Evolutionary conservation across 2,329 filamentous ascomycete species (phyloP), one percentile per base, ranked within the genome.

Genomic region (Pleomassaria siparia): DNA sequence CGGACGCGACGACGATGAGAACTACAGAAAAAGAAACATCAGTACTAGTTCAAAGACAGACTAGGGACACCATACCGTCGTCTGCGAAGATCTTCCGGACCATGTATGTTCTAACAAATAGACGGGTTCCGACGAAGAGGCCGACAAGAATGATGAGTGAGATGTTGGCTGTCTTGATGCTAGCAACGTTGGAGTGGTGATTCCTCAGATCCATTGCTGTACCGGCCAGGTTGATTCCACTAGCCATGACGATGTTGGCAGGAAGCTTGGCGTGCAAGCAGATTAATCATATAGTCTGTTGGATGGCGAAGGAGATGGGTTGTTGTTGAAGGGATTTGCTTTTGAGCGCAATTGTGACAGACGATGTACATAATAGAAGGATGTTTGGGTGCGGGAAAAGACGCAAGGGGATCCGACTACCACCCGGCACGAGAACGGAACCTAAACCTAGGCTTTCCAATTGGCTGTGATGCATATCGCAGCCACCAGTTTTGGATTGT

Each of bases 21-120:
- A 63, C 63, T 66, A 40, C 3, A 37, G 4, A 33, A 4, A 7
- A 0, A 22, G 30, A 22, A 43, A 42, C n/a, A n/a, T 50, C 13
- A 53, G 29, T 9, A 4, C 10, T 15, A 25, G 30, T 36, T 8
- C 24, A 20, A 13, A 16, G 18, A 25, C n/a, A n/a, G 10, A 15
- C 3, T 25, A 6, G 3, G 3, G 9, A 21, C 10, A 10, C n/a
- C 55, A 18, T 47, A 66, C 62, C 30, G 35, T 66, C 62, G 36
- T 66, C 62, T 6, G 47, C 18, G 36, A 63, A 66, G 13, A 66
- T 47, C 32, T 57, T 56, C 13, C 47, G 44, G 13, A 63, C 50
- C 28, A 59, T 54, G 36, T 33, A 54, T 2, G 39, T 13, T 28
- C 63, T 51, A 9, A 61, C 58, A 20, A 58, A 56, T n/a, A 64